Percentiles rank a stretch among this genome's conserved stretches.
Conservation (phyloP, 2,329 filamentous ascomycete genomes). For the Fusarium tuaranense region DNA sequence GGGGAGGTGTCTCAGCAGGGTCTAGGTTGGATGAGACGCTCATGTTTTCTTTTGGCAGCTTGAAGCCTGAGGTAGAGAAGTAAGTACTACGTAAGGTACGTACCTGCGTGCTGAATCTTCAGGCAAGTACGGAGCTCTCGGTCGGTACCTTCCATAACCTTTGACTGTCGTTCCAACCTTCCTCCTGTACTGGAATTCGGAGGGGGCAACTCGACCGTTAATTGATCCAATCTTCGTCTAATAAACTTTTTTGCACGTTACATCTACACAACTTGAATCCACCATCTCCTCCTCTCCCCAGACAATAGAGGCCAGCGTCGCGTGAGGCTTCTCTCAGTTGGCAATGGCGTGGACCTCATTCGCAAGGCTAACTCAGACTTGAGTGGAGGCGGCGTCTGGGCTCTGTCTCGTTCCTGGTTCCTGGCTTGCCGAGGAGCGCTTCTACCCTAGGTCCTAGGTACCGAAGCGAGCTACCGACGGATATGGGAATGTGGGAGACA, state of each 20-base stretch:
- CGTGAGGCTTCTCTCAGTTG: constrained; percentile 8
- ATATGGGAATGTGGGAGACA: constrained; percentile 43
- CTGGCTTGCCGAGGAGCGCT: constrained; percentile 21
- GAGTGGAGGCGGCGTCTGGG: constrained; percentile 15
- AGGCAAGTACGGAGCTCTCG: not conserved
- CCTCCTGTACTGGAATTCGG: not conserved
- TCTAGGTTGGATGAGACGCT: not conserved
- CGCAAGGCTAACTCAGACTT: not conserved
- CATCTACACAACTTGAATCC: not conserved
- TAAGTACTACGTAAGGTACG: not conserved
- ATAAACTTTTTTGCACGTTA: not conserved
- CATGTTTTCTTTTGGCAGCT: constrained; percentile 3
- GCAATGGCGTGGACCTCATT: constrained; percentile 34
- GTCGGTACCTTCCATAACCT: not conserved
- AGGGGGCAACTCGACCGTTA: not conserved
- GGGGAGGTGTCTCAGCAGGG: constrained; percentile 1
- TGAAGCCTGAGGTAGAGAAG: not conserved
- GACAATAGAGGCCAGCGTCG: not conserved
- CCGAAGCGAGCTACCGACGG: constrained; percentile 33
- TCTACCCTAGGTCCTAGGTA: constrained; percentile 23
- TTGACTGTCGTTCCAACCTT: not conserved
- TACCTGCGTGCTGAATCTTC: not conserved
- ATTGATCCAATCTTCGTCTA: not conserved
- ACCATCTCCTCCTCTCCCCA: not conserved
- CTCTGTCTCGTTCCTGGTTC: constrained; percentile 21